Evolutionary conservation across 129 eudicot genomes (phyloP), one percentile per base, ranked within the genome.

Genomic region (Oenanthe sinensis): DNA sequence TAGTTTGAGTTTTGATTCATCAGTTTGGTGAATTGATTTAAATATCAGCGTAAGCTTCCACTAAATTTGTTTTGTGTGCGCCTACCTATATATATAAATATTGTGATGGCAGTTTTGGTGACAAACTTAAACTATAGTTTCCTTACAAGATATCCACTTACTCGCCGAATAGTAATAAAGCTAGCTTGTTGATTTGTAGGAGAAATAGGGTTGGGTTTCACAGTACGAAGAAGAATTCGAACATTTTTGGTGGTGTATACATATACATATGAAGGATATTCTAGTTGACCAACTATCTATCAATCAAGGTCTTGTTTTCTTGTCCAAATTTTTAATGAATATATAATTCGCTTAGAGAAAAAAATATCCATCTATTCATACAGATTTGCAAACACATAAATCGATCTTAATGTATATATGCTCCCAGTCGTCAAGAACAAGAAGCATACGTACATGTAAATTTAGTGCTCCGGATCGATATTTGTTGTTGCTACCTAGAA

Each of bases 41-140:
- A 74, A 36, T 26, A 45, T 74, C 42, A n/a, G 77, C 77, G 62
- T 74, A 74, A 46, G 77, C 77, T 46, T 48, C 77, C 77, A 74
- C 60, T 45, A 26, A 74, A 4, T 45, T 74, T 46, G 39, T 45
- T 46, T 74, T n/a, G 36, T 24, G 39, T 48, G 15, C n/a, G 46
- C 22, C 15, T 20, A 50, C 5, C 1, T 4, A 17, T 50, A 50
- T 49, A 15, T 49, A 17, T 5, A 16, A 16, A 16, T 17, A 0
- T 8, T 8, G 68, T 74, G 77, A 74, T 45, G 58, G 43, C 37
- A 74, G 46, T 26, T 74, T 0, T 26, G 77, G 40, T 74, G 77
- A 74, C 77, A 74, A 74, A 46, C 30, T 46, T 5, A 46, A 46
- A 28, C 36, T 33, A 33, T 33, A 33, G 5, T 60, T 74, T 26